These are phyloP conservation scores for Alternaria arbusti DNA, from an alignment of 2,329 filamentous ascomycete species.

Conservation along the genomic window DNA sequence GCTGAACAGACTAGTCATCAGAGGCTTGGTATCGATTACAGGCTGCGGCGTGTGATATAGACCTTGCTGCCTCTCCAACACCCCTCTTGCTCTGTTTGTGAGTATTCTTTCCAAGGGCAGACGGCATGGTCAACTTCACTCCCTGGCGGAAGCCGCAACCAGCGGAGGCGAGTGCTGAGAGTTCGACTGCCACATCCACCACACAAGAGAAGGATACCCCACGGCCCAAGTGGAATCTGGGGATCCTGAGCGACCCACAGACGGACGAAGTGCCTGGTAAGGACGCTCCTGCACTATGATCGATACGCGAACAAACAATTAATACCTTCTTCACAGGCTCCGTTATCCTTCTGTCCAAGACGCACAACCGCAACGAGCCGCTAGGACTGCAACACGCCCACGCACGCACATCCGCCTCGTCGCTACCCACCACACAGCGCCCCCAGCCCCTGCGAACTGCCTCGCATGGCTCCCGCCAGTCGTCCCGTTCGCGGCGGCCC, in stretches of 20 bases:
- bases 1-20: conserved; percentile 7
- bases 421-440: conserved; percentile 48
- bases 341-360: conserved; percentile 63
- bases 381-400: conserved; percentile 68
- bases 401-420: conserved; percentile 63
- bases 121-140: conserved; percentile 24
- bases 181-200: conserved; percentile 2
- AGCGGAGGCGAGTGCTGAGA: not conserved
- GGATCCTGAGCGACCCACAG: conserved; percentile 80
- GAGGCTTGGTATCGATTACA: conserved; percentile 1
- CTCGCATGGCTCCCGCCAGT: conserved; percentile 30
- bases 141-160: conserved; percentile 25
- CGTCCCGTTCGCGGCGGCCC: conserved; percentile 24
- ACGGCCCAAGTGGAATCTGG: conserved; percentile 62
- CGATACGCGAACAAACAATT: not conserved
- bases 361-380: conserved; percentile 66
- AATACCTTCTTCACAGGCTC: conserved; percentile 55
- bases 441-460: conserved; percentile 20
- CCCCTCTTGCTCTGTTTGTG: not conserved
- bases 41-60: conserved; percentile 1
- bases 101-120: not conserved
- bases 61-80: not conserved
- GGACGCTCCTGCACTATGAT: conserved; percentile 23
- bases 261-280: conserved; percentile 88
- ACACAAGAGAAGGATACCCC: conserved; percentile 11